Percentiles rank a stretch among this genome's conserved stretches.
These are phyloP conservation scores for Biscogniauxia sp. DNA, from an alignment of 2,329 filamentous ascomycete species.

Conservation along the genomic window DNA sequence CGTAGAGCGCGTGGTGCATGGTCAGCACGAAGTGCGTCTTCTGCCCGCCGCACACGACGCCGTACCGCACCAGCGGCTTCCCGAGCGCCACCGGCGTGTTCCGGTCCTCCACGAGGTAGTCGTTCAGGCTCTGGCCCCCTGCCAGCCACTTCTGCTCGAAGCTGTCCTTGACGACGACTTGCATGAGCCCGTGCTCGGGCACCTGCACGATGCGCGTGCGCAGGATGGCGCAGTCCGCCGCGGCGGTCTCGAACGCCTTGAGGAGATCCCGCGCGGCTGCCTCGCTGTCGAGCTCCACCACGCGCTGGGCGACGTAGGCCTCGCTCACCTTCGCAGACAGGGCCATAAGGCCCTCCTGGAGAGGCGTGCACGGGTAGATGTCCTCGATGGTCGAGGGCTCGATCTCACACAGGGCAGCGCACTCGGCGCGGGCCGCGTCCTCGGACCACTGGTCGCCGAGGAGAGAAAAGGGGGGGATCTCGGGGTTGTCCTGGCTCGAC, in stretches of 20 bases:
- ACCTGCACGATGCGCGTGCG: conserved; percentile 50
- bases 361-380: conserved; percentile 52
- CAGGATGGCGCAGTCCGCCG: conserved; percentile 40
- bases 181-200: conserved; percentile 42
- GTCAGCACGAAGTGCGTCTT: conserved; percentile 49
- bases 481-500: conserved; percentile 22
- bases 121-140: conserved; percentile 35
- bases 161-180: conserved; percentile 44
- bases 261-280: conserved; percentile 39
- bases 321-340: conserved; percentile 49
- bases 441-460: conserved; percentile 35
- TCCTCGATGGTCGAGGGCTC: conserved; percentile 42
- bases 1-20: conserved; percentile 56
- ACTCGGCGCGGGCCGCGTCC: conserved; percentile 36
- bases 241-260: conserved; percentile 41
- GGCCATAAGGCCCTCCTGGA: conserved; percentile 55
- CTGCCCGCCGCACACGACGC: conserved; percentile 35
- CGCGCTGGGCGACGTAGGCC: conserved; percentile 51
- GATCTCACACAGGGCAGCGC: conserved; percentile 40
- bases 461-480: conserved; percentile 40
- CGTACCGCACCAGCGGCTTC: conserved; percentile 45
- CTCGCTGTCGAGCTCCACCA: conserved; percentile 39
- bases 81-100: conserved; percentile 44
- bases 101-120: conserved; percentile 41
- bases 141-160: conserved; percentile 34